Base-by-base conservation (phyloP, 768 basidiomycete species). In the Trametes cinnabarina region DNA sequence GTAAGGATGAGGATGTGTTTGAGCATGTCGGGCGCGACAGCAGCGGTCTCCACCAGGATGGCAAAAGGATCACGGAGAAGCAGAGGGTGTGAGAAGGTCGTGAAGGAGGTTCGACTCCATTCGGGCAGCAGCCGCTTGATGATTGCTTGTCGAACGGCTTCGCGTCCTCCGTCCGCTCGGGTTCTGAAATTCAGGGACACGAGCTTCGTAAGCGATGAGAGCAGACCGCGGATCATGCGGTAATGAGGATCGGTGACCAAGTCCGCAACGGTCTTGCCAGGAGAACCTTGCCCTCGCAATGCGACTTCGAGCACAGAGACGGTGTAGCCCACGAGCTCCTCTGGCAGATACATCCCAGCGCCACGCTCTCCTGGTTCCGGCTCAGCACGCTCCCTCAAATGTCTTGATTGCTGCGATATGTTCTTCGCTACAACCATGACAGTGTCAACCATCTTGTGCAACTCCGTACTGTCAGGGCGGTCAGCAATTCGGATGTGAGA, bases 31-130 rank as follows among this genome's bases (percentile, higher is more conserved):
- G 94, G 95, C 0, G 89, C 86, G 43, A 97, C 86, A 2, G 91
- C 89, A 0, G 95, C 94, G 0, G 89, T 85, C 74, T 99, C 96
- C 23, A 96, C 80, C 20, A 99, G 80, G 37, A 96, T 81, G 2
- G 90, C 88, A 65, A 98, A 87, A 0, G 97, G 95, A 69, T 97
- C 93, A 19, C 95, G 83, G 3, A 92, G 82, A 14, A 98, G 84
- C 0, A 98, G 75, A 1, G 95, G 94, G 53, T 87, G 88, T 0
- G 91, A 87, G 62, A 91, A 88, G 2, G 90, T 87, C 4, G 87
- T 89, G 56, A 93, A 77, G 1, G 92, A 88, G 23, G 90, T 87
- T 37, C 89, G 81, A 64, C 89, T 94, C 92, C 93, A 95, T 72
- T 96, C 94, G 0, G 94, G 93, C 32, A 96, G 69, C 23, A 97